Evolutionary conservation across 768 basidiomycete genomes (phyloP), one percentile per base, ranked within the genome.

Genomic region (Panus rudis): DNA sequence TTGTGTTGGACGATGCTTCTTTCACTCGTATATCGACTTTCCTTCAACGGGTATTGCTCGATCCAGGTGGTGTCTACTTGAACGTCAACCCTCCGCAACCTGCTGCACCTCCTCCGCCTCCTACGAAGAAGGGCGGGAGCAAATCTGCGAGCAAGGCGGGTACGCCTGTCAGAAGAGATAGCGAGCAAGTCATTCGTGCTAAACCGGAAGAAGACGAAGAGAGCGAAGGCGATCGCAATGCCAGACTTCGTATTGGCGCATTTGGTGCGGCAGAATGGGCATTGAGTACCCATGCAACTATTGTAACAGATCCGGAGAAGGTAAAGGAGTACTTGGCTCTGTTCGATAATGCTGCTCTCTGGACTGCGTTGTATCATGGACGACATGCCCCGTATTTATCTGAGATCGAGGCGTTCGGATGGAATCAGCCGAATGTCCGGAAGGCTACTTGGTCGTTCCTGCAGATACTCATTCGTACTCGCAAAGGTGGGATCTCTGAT

Each of bases 401-500:
- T 20, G 42, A 63, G 2, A 47, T 69, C 4, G 68, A 70, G 38
- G 63, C 64, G 37, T 77, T 84, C 48, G 88, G 87, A 1, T 67
- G 64, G 25, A 68, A 60, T 2, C 87, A 92, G 52, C 85, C 89
- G 3, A 71, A 69, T 30, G 82, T 91, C 23, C 74, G 92, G 14
- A 75, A 79, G 56, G 71, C 81, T 10, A 76, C 79, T 0, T 94
- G 92, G 83, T 53, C 56, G 3, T 50, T 81, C 6, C 55, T 84
- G 10, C 71, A 69, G 43, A 57, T 61, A 7, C 52, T 80, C 16
- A 54, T 76, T n/a, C 60, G 59, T 32, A 59, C 42, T 20, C 69
- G 63, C 41, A 72, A 75, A 64, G 75, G 79, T 74, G 48, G 25
- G 53, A 45, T 44, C 6, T n/a, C 20, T 39, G 4, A 17, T 8